These are phyloP conservation scores for Acacia concinna DNA, from an alignment of 331 rosid species.

Conservation along the genomic window DNA sequence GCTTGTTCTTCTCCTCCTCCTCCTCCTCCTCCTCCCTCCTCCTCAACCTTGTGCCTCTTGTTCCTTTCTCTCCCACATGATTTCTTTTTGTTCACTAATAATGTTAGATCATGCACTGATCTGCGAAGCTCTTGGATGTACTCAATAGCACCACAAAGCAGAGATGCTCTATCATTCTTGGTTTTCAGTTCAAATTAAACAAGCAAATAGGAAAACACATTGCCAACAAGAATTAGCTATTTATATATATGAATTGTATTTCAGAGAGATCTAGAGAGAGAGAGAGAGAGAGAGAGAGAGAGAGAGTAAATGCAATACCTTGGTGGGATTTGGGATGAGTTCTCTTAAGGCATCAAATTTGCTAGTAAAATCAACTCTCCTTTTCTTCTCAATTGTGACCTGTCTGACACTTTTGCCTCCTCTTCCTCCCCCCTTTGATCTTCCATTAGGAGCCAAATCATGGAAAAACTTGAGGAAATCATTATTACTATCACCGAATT, in stretches of 20 bases:
- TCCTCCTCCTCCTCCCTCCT: not conserved
- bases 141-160: conserved; percentile 71
- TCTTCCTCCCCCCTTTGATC: conserved; percentile 35
- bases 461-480: conserved; percentile 55
- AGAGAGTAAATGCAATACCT: conserved; percentile 36
- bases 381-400: conserved; percentile 52
- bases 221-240: not conserved
- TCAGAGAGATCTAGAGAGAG: not conserved
- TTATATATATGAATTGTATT: not conserved
- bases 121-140: conserved; percentile 67
- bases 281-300: not conserved
- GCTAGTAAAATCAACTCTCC: conserved; percentile 58
- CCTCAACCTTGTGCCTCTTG: conserved; percentile 56
- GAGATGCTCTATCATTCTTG: conserved; percentile 73
- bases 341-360: conserved; percentile 49
- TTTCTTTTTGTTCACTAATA: conserved; percentile 62
- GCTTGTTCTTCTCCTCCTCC: not conserved
- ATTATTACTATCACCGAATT: conserved; percentile 34
- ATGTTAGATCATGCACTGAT: conserved; percentile 59
- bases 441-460: conserved; percentile 41
- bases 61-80: conserved; percentile 45
- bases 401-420: conserved; percentile 48
- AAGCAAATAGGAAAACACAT: not conserved
- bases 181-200: conserved; percentile 27
- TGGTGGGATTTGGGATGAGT: conserved; percentile 67